Evolutionary conservation across 306 rosid genomes (phyloP).

Genomic region (Vigna angularis): DNA sequence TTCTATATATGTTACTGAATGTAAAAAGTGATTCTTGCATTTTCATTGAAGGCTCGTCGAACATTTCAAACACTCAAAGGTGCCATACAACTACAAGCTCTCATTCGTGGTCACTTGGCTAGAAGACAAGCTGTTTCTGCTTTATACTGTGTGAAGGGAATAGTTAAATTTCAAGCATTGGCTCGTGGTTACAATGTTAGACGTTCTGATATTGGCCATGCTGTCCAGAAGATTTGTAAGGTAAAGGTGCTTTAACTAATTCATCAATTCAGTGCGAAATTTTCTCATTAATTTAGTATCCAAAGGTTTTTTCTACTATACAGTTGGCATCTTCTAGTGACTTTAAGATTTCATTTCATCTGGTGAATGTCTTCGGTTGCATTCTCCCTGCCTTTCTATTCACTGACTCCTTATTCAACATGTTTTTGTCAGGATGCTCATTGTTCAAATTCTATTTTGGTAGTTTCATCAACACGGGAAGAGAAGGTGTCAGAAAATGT

Average conservation of each 20-base stretch:
- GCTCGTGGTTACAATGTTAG: slow-evolving; percentile 63
- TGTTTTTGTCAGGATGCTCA: slow-evolving; percentile 48
- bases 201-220: slow-evolving; percentile 53
- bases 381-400: slow-evolving; percentile 19
- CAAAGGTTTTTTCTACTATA: slow-evolving; percentile 20
- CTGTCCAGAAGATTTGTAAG: slow-evolving; percentile 46
- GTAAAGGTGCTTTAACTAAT: slow-evolving; percentile 43
- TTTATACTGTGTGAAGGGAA: slow-evolving; percentile 58
- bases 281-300: slow-evolving; percentile 23
- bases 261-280: slow-evolving; percentile 29
- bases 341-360: background rate
- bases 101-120: slow-evolving; percentile 62
- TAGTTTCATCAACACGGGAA: slow-evolving; percentile 40
- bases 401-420: slow-evolving; percentile 13
- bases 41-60: slow-evolving; percentile 56
- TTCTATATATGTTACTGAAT: slow-evolving; percentile 32
- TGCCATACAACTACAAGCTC: slow-evolving; percentile 60
- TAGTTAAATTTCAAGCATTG: slow-evolving; percentile 58
- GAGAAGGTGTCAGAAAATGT: slow-evolving; percentile 51
- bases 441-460: slow-evolving; percentile 40
- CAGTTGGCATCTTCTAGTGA: slow-evolving; percentile 6
- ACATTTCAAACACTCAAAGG: slow-evolving; percentile 51
- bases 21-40: slow-evolving; percentile 8
- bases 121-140: slow-evolving; percentile 72
- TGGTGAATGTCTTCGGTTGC: slow-evolving; percentile 19